A percentile compares a stretch with the other conserved stretches of the same genome.
Conservation (phyloP, 129 eudicot genomes). For the Flaveria robusta region DNA sequence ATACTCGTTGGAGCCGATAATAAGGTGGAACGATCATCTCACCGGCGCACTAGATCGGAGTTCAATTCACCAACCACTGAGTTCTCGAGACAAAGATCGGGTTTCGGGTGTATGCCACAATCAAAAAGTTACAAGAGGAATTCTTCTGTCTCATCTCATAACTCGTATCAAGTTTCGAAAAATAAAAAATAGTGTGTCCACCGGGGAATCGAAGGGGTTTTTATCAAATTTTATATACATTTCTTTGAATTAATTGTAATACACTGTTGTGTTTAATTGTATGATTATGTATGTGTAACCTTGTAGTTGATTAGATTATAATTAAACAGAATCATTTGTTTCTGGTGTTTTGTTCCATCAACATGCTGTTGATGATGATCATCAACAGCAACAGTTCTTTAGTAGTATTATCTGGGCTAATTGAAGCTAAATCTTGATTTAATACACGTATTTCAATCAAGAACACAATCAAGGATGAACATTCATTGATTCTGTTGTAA, state of each 20-base stretch:
- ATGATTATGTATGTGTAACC: constrained; percentile 26
- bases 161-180: constrained; percentile 23
- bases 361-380: constrained; percentile 3
- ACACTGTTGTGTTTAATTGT: constrained; percentile 21
- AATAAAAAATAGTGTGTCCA: constrained; percentile 1
- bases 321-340: constrained; percentile 18
- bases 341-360: background rate
- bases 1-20: constrained; percentile 38
- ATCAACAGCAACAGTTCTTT: no score
- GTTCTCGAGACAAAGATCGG: constrained; percentile 25
- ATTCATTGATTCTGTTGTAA: background rate
- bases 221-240: background rate
- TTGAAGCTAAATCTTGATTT: background rate
- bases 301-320: background rate
- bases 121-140: constrained; percentile 26
- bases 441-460: background rate
- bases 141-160: constrained; percentile 32
- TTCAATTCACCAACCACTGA: constrained; percentile 27
- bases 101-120: constrained; percentile 32
- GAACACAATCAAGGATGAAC: background rate
- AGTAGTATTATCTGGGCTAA: no score
- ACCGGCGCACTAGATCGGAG: constrained; percentile 50
- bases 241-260: constrained; percentile 13
- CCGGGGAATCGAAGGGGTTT: constrained; percentile 14
- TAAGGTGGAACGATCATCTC: constrained; percentile 40